Evolutionary conservation across 2,329 filamentous ascomycete species (phyloP), one percentile per base, ranked within the genome.

Genomic region (Bisporella sp.): DNA sequence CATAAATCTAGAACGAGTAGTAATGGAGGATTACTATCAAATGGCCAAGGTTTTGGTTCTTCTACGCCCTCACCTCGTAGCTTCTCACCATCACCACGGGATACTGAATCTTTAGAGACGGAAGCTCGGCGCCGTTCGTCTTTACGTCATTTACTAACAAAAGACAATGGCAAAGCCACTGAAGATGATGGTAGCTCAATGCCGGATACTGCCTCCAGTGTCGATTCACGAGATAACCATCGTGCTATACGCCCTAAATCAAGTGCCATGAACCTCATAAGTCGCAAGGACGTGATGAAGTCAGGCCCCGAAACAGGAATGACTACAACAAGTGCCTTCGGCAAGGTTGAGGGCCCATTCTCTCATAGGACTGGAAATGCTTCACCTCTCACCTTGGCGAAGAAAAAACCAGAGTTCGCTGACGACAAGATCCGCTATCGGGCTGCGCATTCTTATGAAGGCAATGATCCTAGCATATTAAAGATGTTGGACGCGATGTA

Each of bases 401-500:
- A 68, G 47, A 62, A 60, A 5, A 58, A 65, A 7, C 69, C 68
- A 37, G 51, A 53, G 6, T 63, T 66, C 11, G 61, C 66, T 8
- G 64, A 66, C 31, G 58, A 69, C 4, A 66, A 65, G 4, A 67
- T 70, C 11, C 76, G 74, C 39, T 79, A 79, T 54, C 77, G 76
- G 51, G 77, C 79, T 3, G 84, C 82, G 40, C 92, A 97, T 68
- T 89, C 87, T 3, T 97, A 99, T 64, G 78, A 81, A 42, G 93
- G 93, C 1, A 90, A 87, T 51, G 82, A 87, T 54, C 82, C 84
- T 4, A 81, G 71, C 59, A 80, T 87, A 48, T 70, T 86, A 45
- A 78, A 77, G 62, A 84, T 86, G 78, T 69, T 99, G 4, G 89
- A 96, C 64, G 82, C 86, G 5, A 90, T 97, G 71, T 96, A 92